Evolutionary conservation across 192 early-diverging fungal species (phyloP).

Genomic region (Spinellus fusiger): DNA sequence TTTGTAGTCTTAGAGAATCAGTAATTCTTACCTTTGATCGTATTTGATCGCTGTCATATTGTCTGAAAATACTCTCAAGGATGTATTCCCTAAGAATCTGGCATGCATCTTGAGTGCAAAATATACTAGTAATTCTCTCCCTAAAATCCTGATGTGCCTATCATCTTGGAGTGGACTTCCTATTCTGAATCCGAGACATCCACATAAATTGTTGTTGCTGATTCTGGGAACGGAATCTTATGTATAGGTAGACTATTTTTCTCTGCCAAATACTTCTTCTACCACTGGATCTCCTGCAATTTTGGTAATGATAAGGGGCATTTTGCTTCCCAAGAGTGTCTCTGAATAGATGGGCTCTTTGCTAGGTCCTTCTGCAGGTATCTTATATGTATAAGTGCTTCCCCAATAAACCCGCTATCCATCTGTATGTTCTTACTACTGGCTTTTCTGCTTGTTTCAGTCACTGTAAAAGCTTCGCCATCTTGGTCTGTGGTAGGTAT

Average conservation of each 20-base stretch:
- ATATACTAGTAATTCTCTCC: no score
- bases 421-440: no score
- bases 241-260: not conserved
- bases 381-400: not conserved
- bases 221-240: not conserved
- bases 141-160: not conserved
- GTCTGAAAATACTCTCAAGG: no score
- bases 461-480: no score
- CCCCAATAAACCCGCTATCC: not conserved
- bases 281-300: no score
- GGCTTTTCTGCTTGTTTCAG: not conserved
- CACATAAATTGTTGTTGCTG: not conserved
- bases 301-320: not conserved
- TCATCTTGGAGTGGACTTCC: not conserved
- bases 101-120: no score
- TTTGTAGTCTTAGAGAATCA: not conserved
- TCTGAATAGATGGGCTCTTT: not conserved
- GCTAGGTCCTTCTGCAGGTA: not conserved
- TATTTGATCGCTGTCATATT: constrained; percentile 15
- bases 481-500: not conserved
- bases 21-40: not conserved
- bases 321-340: not conserved
- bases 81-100: no score
- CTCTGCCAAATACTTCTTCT: not conserved
- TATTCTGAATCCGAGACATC: not conserved